A percentile compares a stretch with the other conserved stretches of the same genome.
These are phyloP conservation scores for Boletus vermiculosoides DNA, from an alignment of 768 basidiomycete species.

Conservation along the genomic window DNA sequence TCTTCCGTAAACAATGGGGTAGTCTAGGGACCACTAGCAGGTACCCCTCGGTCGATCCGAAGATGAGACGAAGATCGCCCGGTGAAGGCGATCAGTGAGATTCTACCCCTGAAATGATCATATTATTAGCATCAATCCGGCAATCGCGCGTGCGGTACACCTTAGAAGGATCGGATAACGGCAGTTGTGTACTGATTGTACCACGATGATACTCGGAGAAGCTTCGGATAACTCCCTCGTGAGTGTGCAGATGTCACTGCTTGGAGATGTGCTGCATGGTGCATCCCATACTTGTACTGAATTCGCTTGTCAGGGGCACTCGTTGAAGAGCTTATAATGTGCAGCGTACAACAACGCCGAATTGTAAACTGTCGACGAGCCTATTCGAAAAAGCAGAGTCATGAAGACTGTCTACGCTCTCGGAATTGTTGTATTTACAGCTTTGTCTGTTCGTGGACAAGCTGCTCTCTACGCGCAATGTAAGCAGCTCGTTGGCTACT, in stretches of 20 bases:
- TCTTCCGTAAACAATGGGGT: not conserved
- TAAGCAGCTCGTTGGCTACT: not conserved
- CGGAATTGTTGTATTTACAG: not conserved
- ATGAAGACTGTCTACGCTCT: conserved; percentile 8
- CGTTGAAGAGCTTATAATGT: conserved; percentile 1
- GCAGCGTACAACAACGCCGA: not conserved
- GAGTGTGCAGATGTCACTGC: not conserved
- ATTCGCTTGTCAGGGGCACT: not conserved
- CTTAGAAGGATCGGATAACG: no score
- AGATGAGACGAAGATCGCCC: not conserved
- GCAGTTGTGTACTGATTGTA: not conserved
- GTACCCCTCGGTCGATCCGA: not conserved
- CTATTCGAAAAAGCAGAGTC: not conserved
- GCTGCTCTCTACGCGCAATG: conserved; percentile 14
- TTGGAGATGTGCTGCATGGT: not conserved
- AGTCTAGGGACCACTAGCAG: not conserved
- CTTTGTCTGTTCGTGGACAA: conserved; percentile 6
- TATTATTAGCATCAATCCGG: not conserved
- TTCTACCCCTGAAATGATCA: not conserved
- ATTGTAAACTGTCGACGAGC: not conserved
- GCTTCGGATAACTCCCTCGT: not conserved
- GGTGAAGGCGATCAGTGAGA: not conserved
- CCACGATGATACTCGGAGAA: not conserved
- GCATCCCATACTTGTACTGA: not conserved
- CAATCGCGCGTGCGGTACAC: not conserved